Conservation (phyloP, 495 filamentous ascomycete species). For the Penicillium steckii region DNA sequence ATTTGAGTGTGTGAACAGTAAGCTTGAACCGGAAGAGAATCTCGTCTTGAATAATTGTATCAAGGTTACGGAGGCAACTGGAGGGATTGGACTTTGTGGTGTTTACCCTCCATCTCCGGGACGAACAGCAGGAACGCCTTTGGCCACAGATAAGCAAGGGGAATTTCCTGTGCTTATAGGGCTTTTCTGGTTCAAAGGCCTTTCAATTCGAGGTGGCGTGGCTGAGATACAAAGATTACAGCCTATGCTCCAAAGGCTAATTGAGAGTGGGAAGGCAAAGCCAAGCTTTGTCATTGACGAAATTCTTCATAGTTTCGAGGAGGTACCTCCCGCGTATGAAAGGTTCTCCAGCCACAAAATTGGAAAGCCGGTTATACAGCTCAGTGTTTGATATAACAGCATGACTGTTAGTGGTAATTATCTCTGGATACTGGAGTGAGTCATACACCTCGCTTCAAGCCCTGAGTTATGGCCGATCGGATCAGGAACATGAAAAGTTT, state of each 20-base stretch:
- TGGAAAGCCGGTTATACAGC: not conserved
- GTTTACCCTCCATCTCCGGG: constrained; percentile 3
- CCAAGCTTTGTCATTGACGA: constrained; percentile 10
- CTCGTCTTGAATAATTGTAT: constrained; percentile 7
- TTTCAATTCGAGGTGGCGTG: constrained; percentile 6
- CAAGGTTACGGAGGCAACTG: constrained; percentile 1
- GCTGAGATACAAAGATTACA: not conserved
- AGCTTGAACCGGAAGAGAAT: constrained; percentile 1
- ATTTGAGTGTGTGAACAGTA: constrained; percentile 11
- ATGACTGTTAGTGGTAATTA: not conserved
- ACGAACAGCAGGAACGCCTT: constrained; percentile 4
- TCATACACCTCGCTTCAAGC: no score
- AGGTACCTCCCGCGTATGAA: constrained; percentile 7
- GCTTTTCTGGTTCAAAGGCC: constrained; percentile 10
- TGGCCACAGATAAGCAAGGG: not conserved
- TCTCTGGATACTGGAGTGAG: no score
- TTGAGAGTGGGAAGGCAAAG: constrained; percentile 7
- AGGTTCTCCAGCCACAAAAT: constrained; percentile 8
- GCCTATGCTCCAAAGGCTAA: constrained; percentile 5
- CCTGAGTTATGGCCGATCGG: no score
- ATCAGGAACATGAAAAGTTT: no score
- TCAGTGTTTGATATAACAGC: not conserved
- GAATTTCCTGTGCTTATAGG: constrained; percentile 4
- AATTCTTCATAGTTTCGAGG: constrained; percentile 4
- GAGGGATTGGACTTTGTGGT: constrained; percentile 6